Percentiles rank a stretch among this genome's conserved stretches.
These are phyloP conservation scores for Fusarium poae DNA, from an alignment of 2,329 filamentous ascomycete genomes.

Conservation along the genomic window DNA sequence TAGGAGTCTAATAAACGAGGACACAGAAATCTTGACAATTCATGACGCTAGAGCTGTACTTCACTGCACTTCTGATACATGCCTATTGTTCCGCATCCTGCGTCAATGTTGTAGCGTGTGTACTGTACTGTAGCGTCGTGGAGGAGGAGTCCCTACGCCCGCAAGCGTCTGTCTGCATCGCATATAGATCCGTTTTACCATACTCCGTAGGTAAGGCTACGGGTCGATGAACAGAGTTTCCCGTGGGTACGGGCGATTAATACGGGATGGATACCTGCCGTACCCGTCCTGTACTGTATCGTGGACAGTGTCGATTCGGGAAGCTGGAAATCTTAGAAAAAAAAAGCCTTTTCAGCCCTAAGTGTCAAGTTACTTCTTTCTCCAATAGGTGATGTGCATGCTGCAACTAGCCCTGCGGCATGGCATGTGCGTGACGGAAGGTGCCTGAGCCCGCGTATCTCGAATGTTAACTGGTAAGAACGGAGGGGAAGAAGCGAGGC, in stretches of 20 bases:
- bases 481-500: slow-evolving; percentile 34
- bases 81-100: slow-evolving; percentile 16
- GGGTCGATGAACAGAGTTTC: slow-evolving; percentile 8
- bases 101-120: slow-evolving; percentile 23
- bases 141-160: slow-evolving; percentile 7
- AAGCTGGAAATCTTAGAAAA: slow-evolving; percentile 4
- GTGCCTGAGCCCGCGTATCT: slow-evolving; percentile 41
- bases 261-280: slow-evolving; percentile 4
- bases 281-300: not conserved
- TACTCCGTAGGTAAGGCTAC: slow-evolving; percentile 11
- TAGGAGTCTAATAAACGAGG: slow-evolving; percentile 13
- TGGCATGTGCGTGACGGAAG: slow-evolving; percentile 34
- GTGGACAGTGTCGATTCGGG: slow-evolving; percentile 31
- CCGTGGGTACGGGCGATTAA: not conserved
- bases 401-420: slow-evolving; percentile 42
- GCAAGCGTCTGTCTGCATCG: slow-evolving; percentile 15
- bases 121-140: slow-evolving; percentile 1
- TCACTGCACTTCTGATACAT: slow-evolving; percentile 4
- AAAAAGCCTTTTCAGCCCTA: slow-evolving; percentile 39
- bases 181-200: not conserved
- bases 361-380: slow-evolving; percentile 34
- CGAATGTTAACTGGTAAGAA: slow-evolving; percentile 40
- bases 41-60: slow-evolving; percentile 19
- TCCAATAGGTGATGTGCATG: slow-evolving; percentile 42
- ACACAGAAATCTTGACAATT: slow-evolving; percentile 22